Evolutionary conservation across 257 asterid genomes (phyloP).

Genomic region (Solanum piurae): DNA sequence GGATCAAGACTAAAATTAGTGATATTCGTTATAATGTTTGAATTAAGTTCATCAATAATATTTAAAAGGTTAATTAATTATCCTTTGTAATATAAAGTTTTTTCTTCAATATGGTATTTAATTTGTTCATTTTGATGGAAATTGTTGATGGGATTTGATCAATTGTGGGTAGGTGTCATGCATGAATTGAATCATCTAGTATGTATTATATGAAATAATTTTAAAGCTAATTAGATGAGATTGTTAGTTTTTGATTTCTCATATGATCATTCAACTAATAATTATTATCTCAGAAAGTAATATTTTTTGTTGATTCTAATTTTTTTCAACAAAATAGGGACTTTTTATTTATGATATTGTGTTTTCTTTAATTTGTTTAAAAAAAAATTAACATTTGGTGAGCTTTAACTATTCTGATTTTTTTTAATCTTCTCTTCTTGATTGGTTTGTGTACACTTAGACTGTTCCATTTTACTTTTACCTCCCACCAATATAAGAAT

Average conservation of each 20-base stretch:
- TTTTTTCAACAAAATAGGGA: not conserved
- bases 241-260: not conserved
- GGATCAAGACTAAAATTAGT: slow-evolving; percentile 61
- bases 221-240: not conserved
- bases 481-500: not conserved
- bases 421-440: not conserved
- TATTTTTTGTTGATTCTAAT: not conserved
- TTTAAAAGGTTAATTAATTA: not conserved
- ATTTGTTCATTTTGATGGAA: not conserved
- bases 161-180: not conserved
- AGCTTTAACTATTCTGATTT: not conserved
- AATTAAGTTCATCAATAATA: not conserved
- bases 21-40: slow-evolving; percentile 33
- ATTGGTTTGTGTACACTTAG: not conserved
- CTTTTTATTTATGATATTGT: not conserved
- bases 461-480: not conserved
- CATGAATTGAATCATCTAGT: not conserved
- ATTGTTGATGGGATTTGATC: not conserved
- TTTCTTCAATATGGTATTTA: not conserved
- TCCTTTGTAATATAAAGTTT: not conserved
- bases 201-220: not conserved
- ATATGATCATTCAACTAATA: not conserved
- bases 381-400: not conserved
- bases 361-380: not conserved
- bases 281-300: not conserved